phyloP scores from a whole-genome alignment of 345 rosid genomes.

The Sonneratia caseolaris region DNA sequence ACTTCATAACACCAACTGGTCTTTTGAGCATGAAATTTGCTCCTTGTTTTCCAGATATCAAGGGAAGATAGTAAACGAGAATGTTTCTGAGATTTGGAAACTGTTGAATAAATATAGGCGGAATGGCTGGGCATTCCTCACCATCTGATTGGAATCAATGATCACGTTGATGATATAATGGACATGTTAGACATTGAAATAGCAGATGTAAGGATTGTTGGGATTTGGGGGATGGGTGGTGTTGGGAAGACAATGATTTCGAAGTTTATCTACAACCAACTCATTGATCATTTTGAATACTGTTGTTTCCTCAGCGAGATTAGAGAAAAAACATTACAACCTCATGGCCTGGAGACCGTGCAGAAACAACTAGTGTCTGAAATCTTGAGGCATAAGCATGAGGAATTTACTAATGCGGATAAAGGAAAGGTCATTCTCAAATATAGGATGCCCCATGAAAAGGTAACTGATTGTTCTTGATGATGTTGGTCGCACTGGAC shows the following conservation, averaged over 20 bases:
- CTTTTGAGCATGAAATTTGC: background rate
- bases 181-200: background rate
- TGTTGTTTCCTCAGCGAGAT: constrained; percentile 7
- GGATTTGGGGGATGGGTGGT: constrained; percentile 19
- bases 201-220: background rate
- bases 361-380: background rate
- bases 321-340: background rate
- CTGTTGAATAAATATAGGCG: background rate
- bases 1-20: background rate
- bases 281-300: background rate
- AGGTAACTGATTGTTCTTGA: constrained; percentile 9
- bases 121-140: background rate
- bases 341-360: background rate
- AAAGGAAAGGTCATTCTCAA: background rate
- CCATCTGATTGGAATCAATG: constrained; percentile 7
- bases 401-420: background rate
- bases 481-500: background rate
- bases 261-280: background rate
- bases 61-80: background rate
- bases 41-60: background rate
- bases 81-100: background rate
- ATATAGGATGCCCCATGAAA: background rate
- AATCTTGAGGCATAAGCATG: background rate
- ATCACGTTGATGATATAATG: background rate
- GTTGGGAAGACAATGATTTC: constrained; percentile 19